These are phyloP conservation scores for Chytriomyces sp. DNA, from an alignment of 192 early-diverging fungal species.

Conservation along the genomic window DNA sequence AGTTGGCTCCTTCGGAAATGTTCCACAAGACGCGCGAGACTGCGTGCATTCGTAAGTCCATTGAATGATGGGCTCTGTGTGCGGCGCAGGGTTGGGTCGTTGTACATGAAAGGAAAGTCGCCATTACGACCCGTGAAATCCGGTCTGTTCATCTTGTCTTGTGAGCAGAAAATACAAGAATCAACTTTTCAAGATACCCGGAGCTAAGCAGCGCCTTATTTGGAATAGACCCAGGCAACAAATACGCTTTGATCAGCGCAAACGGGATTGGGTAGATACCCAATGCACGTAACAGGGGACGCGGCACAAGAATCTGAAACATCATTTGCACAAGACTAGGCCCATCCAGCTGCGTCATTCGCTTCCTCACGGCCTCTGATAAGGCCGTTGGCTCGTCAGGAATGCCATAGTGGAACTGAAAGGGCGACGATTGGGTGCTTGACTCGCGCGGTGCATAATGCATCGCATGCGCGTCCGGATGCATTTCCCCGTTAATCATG, in stretches of 20 bases:
- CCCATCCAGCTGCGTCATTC: slow-evolving; percentile 52
- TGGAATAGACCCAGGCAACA: slow-evolving; percentile 5
- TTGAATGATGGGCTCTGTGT: slow-evolving; percentile 52
- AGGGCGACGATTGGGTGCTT: neutral
- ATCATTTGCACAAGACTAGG: slow-evolving; percentile 49
- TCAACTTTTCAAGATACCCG: slow-evolving; percentile 29
- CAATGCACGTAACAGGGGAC: slow-evolving; percentile 32
- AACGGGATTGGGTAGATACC: slow-evolving; percentile 13
- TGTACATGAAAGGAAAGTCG: slow-evolving; percentile 41
- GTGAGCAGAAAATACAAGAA: slow-evolving; percentile 34
- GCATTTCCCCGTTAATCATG: neutral
- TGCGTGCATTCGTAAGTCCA: slow-evolving; percentile 60
- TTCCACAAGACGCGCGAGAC: slow-evolving; percentile 58
- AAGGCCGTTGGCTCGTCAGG: slow-evolving; percentile 29
- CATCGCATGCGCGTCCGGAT: slow-evolving; percentile 34
- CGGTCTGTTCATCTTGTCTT: slow-evolving; percentile 28
- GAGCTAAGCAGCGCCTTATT: slow-evolving; percentile 38
- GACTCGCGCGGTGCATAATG: slow-evolving; percentile 2
- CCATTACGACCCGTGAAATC: slow-evolving; percentile 10
- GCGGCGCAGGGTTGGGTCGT: slow-evolving; percentile 38
- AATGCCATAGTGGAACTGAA: slow-evolving; percentile 58
- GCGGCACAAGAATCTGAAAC: slow-evolving; percentile 52
- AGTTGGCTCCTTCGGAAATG: slow-evolving; percentile 59
- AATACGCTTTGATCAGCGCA: slow-evolving; percentile 1
- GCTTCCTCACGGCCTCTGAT: neutral